These are phyloP conservation scores for Stemphylium vesicarium DNA, from an alignment of 2,329 filamentous ascomycete genomes.

Conservation along the genomic window DNA sequence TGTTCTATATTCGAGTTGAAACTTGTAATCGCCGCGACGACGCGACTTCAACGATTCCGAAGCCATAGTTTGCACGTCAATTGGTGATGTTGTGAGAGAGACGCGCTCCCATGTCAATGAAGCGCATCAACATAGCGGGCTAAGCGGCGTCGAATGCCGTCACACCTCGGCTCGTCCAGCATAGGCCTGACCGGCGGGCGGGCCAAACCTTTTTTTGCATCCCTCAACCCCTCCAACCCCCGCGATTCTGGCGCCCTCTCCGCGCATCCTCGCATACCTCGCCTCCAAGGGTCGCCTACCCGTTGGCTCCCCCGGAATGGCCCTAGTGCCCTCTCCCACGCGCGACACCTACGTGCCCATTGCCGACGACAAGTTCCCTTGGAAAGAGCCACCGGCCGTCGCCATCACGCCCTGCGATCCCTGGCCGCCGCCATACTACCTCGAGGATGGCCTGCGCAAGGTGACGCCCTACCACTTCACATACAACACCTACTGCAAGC, in stretches of 20 bases:
- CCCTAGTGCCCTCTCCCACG: constrained; percentile 46
- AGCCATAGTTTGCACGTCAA: constrained; percentile 26
- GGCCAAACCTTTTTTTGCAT: constrained; percentile 5
- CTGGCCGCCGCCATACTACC: constrained; percentile 75
- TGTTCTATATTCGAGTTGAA: constrained; percentile 80
- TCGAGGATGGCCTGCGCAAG: constrained; percentile 82
- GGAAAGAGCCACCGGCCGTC: constrained; percentile 56
- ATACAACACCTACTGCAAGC: constrained; percentile 93
- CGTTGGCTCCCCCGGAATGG: constrained; percentile 50
- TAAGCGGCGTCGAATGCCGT: neutral
- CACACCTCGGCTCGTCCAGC: constrained; percentile 8
- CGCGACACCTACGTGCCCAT: constrained; percentile 40
- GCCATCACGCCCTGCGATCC: constrained; percentile 58
- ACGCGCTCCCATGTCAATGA: neutral
- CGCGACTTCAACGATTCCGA: constrained; percentile 60
- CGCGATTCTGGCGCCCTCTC: constrained; percentile 56
- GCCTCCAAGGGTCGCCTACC: constrained; percentile 55
- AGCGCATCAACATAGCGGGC: too few species aligned
- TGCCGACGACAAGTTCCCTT: constrained; percentile 44
- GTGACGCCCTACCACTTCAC: constrained; percentile 89
- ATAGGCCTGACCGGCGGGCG: neutral
- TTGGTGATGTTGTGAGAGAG: neutral
- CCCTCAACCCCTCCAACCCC: constrained; percentile 4
- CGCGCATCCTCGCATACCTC: constrained; percentile 59
- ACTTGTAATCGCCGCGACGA: constrained; percentile 75